Conservation (phyloP, 768 basidiomycete genomes). For the Pholiota molesta region DNA sequence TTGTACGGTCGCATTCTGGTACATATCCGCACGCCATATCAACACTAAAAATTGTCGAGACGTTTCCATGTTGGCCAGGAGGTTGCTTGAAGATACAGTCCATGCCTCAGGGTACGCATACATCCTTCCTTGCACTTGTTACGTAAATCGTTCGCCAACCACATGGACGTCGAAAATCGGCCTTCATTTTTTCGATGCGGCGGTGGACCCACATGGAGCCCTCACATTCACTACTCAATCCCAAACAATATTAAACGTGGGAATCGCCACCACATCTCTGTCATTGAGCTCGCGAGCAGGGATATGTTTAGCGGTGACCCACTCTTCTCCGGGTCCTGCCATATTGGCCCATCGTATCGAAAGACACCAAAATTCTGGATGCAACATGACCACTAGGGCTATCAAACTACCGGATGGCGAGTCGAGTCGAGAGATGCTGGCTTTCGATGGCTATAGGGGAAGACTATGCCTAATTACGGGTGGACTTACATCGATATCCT, state of each 20-base stretch:
- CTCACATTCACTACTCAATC: conserved; percentile 17
- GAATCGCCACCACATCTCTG: conserved; percentile 21
- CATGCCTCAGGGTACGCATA: conserved; percentile 5
- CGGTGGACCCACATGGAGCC: conserved; percentile 10
- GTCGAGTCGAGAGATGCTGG: conserved; percentile 24
- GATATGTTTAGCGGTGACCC: conserved; percentile 25
- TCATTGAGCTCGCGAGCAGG: conserved; percentile 17
- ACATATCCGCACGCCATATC: conserved; percentile 26
- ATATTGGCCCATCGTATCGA: conserved; percentile 25
- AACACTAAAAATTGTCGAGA: conserved; percentile 19
- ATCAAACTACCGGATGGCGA: conserved; percentile 23
- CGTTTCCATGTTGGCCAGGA: neutral
- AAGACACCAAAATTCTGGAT: conserved; percentile 9
- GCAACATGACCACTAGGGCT: conserved; percentile 19
- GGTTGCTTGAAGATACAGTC: neutral
- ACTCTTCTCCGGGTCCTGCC: conserved; percentile 23
- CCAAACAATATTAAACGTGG: conserved; percentile 18
- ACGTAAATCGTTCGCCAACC: conserved; percentile 14
- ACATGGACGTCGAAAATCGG: conserved; percentile 27
- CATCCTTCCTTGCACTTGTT: conserved; percentile 26
- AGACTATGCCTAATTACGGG: conserved; percentile 26
- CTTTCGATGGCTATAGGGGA: conserved; percentile 27
- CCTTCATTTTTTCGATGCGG: conserved; percentile 23
- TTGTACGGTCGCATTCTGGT: conserved; percentile 22
- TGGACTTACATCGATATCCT: conserved; percentile 27